Percentiles rank a stretch among this genome's conserved stretches.
These are phyloP conservation scores for Malus hybrid DNA, from an alignment of 331 rosid species.

Conservation along the genomic window DNA sequence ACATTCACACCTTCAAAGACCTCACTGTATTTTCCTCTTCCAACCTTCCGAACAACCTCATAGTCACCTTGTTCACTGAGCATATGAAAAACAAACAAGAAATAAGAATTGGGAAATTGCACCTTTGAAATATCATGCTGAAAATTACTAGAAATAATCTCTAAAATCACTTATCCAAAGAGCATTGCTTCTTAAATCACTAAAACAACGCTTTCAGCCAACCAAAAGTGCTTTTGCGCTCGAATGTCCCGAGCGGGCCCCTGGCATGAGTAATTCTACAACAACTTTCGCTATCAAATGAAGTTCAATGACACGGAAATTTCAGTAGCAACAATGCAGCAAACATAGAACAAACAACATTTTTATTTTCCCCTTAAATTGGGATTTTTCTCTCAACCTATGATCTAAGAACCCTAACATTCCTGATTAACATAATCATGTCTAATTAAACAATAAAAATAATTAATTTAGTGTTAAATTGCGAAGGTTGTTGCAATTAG, in stretches of 20 bases:
- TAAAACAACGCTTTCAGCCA: neutral
- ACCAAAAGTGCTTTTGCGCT: neutral
- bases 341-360: neutral
- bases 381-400: too few relatives aligned
- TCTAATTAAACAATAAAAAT: neutral
- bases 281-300: neutral
- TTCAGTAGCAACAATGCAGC: neutral
- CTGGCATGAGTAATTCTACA: neutral
- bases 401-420: conserved; percentile 1
- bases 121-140: neutral
- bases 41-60: conserved; percentile 41
- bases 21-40: conserved; percentile 47
- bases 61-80: conserved; percentile 38
- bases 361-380: neutral
- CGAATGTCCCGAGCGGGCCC: neutral
- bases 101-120: neutral
- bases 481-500: neutral
- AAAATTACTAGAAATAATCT: neutral
- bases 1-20: conserved; percentile 39
- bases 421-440: neutral
- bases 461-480: neutral
- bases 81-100: neutral
- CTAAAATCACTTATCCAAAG: neutral
- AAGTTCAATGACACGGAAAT: neutral
- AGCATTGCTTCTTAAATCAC: neutral